Conservation (phyloP, 176 grass and related monocot genomes). For the Bothriochloa decipiens region DNA sequence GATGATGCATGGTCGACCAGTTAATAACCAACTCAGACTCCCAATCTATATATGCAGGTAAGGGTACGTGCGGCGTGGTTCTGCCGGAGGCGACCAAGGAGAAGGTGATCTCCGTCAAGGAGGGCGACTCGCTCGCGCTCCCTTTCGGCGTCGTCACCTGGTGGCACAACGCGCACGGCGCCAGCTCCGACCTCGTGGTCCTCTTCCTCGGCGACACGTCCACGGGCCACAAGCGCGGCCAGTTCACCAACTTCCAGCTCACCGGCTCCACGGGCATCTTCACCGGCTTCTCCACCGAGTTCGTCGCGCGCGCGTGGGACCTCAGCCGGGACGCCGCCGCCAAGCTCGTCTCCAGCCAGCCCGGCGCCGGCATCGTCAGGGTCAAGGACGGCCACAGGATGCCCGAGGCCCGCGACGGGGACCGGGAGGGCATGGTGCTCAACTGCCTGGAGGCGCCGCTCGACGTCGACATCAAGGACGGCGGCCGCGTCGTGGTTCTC, state of each 20-base stretch:
- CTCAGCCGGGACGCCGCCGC: slow-evolving; percentile 46
- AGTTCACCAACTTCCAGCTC: slow-evolving; percentile 85
- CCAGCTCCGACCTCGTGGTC: too few species aligned
- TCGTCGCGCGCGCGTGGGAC: slow-evolving; percentile 82
- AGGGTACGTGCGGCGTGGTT: slow-evolving; percentile 40
- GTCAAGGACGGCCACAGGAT: slow-evolving; percentile 40
- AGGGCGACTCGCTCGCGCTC: slow-evolving; percentile 73
- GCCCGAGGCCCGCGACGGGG: slow-evolving; percentile 35
- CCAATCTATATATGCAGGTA: slow-evolving; percentile 30
- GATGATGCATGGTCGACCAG: too few species aligned
- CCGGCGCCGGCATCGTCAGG: slow-evolving; percentile 50
- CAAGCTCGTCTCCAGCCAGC: slow-evolving; percentile 65
- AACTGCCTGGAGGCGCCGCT: slow-evolving; percentile 79
- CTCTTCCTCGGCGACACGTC: too few species aligned
- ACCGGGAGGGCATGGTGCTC: slow-evolving; percentile 68
- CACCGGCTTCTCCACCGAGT: slow-evolving; percentile 78
- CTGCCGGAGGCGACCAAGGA: slow-evolving; percentile 72
- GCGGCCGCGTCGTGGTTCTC: slow-evolving; percentile 77
- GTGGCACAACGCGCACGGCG: too few species aligned
- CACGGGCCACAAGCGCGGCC: not conserved
- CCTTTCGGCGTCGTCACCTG: too few species aligned
- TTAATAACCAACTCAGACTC: too few species aligned
- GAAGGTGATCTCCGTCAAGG: slow-evolving; percentile 74
- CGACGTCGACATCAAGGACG: slow-evolving; percentile 75
- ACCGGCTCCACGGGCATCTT: slow-evolving; percentile 70